These are phyloP conservation scores for Lithohypha guttulata DNA, from an alignment of 2,329 filamentous ascomycete genomes.

Conservation along the genomic window DNA sequence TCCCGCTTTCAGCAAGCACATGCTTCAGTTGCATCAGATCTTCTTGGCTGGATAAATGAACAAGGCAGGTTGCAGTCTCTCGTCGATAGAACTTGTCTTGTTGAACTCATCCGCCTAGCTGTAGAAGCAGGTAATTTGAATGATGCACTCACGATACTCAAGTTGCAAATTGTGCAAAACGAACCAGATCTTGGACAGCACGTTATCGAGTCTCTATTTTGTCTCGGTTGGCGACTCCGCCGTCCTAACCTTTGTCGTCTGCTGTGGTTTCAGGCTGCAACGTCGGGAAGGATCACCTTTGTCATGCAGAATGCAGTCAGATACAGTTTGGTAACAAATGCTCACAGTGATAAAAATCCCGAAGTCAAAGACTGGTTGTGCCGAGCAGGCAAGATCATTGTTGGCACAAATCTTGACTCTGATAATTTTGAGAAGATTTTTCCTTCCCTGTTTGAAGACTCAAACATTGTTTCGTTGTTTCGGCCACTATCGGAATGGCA, in stretches of 20 bases:
- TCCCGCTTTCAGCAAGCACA: not conserved
- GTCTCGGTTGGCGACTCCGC: not conserved
- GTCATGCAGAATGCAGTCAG: conserved; percentile 1
- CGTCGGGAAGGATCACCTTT: not conserved
- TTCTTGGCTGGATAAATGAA: not conserved
- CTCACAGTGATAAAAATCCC: not conserved
- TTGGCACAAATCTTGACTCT: not conserved
- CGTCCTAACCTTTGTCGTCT: conserved; percentile 6
- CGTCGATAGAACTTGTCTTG: not conserved
- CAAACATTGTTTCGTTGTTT: not conserved
- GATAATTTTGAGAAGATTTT: not conserved
- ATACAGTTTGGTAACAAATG: not conserved
- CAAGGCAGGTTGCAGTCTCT: not conserved
- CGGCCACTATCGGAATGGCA: not conserved
- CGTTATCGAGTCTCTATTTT: conserved; percentile 4
- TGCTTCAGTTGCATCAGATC: not conserved
- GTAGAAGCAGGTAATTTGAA: conserved; percentile 1
- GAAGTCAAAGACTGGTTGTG: not conserved
- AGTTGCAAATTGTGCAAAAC: not conserved
- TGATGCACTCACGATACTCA: conserved; percentile 2
- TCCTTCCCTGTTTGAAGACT: not conserved
- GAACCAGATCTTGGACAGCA: not conserved
- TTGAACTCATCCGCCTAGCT: conserved; percentile 1
- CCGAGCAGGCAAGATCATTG: conserved; percentile 6
- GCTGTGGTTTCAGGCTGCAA: conserved; percentile 2